Evolutionary conservation across 768 basidiomycete genomes (phyloP).

Genomic region (Lactarius deliciosus): DNA sequence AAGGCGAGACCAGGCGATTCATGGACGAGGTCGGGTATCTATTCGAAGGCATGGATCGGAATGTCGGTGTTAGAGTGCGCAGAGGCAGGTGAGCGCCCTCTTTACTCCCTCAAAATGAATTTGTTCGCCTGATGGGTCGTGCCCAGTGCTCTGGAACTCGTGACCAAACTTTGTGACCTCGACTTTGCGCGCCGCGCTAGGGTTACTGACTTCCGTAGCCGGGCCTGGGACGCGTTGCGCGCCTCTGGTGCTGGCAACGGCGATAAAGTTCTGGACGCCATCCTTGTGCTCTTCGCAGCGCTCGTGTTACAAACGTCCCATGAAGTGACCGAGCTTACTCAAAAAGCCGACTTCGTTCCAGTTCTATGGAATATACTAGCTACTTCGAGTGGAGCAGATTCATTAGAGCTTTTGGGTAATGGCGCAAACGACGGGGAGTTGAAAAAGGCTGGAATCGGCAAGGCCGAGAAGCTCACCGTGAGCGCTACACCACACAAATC

Average conservation of each 20-base stretch:
- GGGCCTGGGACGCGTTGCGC: slow-evolving; percentile 66
- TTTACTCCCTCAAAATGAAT: neutral
- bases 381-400: slow-evolving; percentile 42
- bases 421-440: slow-evolving; percentile 43
- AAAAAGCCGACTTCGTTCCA: slow-evolving; percentile 35
- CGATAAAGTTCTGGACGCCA: slow-evolving; percentile 68
- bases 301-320: slow-evolving; percentile 59
- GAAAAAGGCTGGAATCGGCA: slow-evolving; percentile 52
- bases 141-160: slow-evolving; percentile 70
- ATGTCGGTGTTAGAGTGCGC: slow-evolving; percentile 53
- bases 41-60: slow-evolving; percentile 70
- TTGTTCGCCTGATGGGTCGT: neutral
- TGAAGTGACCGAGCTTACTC: slow-evolving; percentile 56
- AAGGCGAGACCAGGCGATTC: slow-evolving; percentile 78
- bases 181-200: slow-evolving; percentile 82
- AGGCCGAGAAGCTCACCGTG: slow-evolving; percentile 58
- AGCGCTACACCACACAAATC: slow-evolving; percentile 30
- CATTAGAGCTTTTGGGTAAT: slow-evolving; percentile 46
- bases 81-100: slow-evolving; percentile 57
- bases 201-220: slow-evolving; percentile 67
- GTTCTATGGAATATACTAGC: slow-evolving; percentile 34
- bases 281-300: slow-evolving; percentile 59
- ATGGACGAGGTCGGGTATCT: slow-evolving; percentile 84
- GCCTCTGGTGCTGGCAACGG: slow-evolving; percentile 57
- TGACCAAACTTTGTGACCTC: slow-evolving; percentile 65